A percentile compares a stretch with the other conserved stretches of the same genome.
These are phyloP conservation scores for Gorgonomyces haynaldii DNA, from an alignment of 192 early-diverging fungal genomes.

Conservation along the genomic window DNA sequence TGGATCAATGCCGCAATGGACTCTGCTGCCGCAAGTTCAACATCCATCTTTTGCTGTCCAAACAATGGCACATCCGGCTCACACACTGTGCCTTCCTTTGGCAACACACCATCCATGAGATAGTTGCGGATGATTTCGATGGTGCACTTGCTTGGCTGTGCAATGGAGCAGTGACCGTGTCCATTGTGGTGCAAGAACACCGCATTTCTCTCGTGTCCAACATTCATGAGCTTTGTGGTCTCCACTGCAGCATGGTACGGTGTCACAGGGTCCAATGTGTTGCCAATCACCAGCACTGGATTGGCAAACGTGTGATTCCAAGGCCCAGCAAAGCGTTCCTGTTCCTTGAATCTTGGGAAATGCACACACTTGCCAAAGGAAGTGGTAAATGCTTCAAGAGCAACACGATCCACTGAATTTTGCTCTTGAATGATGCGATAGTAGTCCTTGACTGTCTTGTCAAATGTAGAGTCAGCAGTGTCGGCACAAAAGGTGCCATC, in stretches of 20 bases:
- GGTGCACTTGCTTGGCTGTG: slow-evolving; percentile 22
- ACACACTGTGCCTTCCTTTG: not conserved
- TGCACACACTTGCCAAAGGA: too few species aligned
- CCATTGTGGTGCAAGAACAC: slow-evolving; percentile 22
- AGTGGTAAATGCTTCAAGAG: too few species aligned
- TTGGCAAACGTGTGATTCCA: slow-evolving; percentile 28
- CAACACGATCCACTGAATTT: too few species aligned
- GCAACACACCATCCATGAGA: slow-evolving; percentile 6
- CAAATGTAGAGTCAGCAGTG: too few species aligned
- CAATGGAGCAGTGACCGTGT: slow-evolving; percentile 29
- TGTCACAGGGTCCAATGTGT: slow-evolving; percentile 34
- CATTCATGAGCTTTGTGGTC: slow-evolving; percentile 9
- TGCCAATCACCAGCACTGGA: slow-evolving; percentile 25
- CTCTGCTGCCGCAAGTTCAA: too few species aligned
- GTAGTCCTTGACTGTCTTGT: too few species aligned
- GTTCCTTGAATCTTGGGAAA: too few species aligned
- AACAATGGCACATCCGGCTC: slow-evolving; percentile 4
- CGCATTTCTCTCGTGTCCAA: slow-evolving; percentile 12
- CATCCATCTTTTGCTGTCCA: not conserved
- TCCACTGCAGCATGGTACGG: slow-evolving; percentile 18
- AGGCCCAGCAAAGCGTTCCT: slow-evolving; percentile 27
- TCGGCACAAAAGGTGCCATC: too few species aligned
- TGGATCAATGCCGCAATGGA: too few species aligned
- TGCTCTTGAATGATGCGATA: too few species aligned
- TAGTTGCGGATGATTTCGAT: slow-evolving; percentile 12